These are phyloP conservation scores for Aspergillus tubingensis DNA, from an alignment of 2,329 filamentous ascomycete species.

Conservation along the genomic window DNA sequence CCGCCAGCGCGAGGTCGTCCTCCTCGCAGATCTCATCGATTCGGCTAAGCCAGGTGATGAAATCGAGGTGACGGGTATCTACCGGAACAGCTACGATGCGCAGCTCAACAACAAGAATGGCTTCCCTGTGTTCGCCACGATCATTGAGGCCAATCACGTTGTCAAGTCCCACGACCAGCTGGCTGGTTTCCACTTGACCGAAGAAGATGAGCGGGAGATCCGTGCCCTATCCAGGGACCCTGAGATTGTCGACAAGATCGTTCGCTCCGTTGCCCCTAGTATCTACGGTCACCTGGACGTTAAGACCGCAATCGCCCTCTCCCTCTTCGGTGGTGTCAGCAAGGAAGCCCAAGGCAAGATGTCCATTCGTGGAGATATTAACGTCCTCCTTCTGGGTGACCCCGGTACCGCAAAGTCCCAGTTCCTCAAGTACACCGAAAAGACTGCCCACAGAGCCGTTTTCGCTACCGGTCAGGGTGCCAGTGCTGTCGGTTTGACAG, in stretches of 20 bases:
- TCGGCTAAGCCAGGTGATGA: slow-evolving; percentile 96
- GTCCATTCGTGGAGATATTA: slow-evolving; percentile 94
- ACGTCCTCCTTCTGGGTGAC: slow-evolving; percentile 92
- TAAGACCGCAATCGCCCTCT: slow-evolving; percentile 93
- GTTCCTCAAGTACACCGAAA: slow-evolving; percentile 95
- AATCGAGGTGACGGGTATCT: slow-evolving; percentile 94
- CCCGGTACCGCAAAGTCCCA: slow-evolving; percentile 98
- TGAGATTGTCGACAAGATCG: slow-evolving; percentile 87
- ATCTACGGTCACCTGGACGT: slow-evolving; percentile 97
- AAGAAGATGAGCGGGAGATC: slow-evolving; percentile 91
- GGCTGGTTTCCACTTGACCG: slow-evolving; percentile 90
- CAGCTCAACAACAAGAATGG: slow-evolving; percentile 98
- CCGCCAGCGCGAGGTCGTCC: slow-evolving; percentile 87
- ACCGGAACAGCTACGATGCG: slow-evolving; percentile 97
- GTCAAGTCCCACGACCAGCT: slow-evolving; percentile 97
- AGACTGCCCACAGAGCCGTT: slow-evolving; percentile 93
- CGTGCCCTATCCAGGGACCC: slow-evolving; percentile 85
- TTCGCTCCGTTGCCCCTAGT: slow-evolving; percentile 90
- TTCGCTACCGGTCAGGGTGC: slow-evolving; percentile 98
- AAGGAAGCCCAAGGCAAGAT: slow-evolving; percentile 89
- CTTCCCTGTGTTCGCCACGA: slow-evolving; percentile 96
- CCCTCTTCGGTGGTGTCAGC: slow-evolving; percentile 89
- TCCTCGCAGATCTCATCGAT: slow-evolving; percentile 96
- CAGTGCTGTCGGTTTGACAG: slow-evolving; percentile 94
- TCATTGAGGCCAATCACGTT: slow-evolving; percentile 95